These are phyloP conservation scores for Lactarius tabidus DNA, from an alignment of 768 basidiomycete genomes.

Conservation along the genomic window DNA sequence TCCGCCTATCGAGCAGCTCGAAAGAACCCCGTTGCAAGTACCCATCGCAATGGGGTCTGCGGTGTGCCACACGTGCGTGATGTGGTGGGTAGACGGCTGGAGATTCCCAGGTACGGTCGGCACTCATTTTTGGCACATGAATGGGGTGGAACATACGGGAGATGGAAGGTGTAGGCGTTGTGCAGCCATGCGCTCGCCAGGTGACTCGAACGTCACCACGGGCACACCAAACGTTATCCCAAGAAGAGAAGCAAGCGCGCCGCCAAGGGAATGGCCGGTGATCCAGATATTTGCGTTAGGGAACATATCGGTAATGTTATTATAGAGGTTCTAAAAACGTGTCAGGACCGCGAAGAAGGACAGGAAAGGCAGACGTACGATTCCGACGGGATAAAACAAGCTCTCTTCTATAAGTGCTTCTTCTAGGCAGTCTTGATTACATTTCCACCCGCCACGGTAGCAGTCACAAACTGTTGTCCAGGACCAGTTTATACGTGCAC, in stretches of 20 bases:
- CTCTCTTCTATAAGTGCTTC: constrained; percentile 72
- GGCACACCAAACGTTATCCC: constrained; percentile 89
- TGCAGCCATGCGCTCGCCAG: constrained; percentile 57
- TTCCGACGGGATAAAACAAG: constrained; percentile 83
- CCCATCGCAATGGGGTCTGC: constrained; percentile 93
- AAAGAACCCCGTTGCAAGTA: constrained; percentile 70
- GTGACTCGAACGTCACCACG: constrained; percentile 86
- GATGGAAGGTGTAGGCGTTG: constrained; percentile 79
- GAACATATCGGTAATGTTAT: constrained; percentile 88
- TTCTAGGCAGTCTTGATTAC: constrained; percentile 79
- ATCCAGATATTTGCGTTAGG: constrained; percentile 89
- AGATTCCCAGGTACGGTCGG: background rate
- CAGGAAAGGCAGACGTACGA: constrained; percentile 44
- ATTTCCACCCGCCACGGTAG: constrained; percentile 68
- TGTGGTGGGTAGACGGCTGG: constrained; percentile 65
- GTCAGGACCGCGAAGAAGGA: background rate
- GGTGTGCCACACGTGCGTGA: constrained; percentile 89
- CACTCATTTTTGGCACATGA: background rate
- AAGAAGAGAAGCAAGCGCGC: constrained; percentile 79
- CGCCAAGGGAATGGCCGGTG: constrained; percentile 81
- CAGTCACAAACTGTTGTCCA: constrained; percentile 94
- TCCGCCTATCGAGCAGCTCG: constrained; percentile 79
- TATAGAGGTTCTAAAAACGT: constrained; percentile 72
- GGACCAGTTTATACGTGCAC: constrained; percentile 86
- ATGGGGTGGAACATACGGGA: constrained; percentile 51